Percentiles rank a stretch among this genome's conserved stretches.
phyloP scores from a whole-genome alignment of 768 basidiomycete genomes.

The Suillus ampliporus region DNA sequence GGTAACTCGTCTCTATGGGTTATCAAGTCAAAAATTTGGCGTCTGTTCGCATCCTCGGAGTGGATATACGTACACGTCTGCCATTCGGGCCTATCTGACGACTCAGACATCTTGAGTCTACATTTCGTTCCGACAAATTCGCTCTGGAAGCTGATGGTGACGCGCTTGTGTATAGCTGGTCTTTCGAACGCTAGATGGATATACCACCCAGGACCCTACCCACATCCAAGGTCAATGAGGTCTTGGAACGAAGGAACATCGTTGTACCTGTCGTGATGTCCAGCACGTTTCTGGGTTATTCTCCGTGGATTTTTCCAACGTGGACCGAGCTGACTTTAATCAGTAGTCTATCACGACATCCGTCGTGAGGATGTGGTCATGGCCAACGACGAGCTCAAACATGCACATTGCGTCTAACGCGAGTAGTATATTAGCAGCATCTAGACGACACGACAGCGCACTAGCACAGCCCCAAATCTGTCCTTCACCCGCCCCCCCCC shows the following conservation, averaged over 20 bases:
- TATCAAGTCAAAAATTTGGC: conserved; percentile 68
- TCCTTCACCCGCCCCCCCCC: conserved; percentile 2
- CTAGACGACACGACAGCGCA: conserved; percentile 41
- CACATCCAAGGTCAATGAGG: conserved; percentile 9
- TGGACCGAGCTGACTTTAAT: no score
- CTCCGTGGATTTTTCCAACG: conserved; percentile 71
- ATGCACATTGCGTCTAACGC: conserved; percentile 21
- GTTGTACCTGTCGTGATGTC: conserved; percentile 42
- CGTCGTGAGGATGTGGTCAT: conserved; percentile 31
- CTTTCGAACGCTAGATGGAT: conserved; percentile 65
- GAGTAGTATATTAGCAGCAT: background rate
- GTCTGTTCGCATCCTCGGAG: conserved; percentile 80
- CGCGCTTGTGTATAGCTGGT: conserved; percentile 57
- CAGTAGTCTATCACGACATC: no score
- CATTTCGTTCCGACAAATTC: conserved; percentile 82
- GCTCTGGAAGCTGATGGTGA: conserved; percentile 83
- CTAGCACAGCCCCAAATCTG: conserved; percentile 46
- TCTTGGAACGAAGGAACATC: conserved; percentile 3
- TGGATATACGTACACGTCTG: conserved; percentile 58
- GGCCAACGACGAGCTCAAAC: conserved; percentile 22
- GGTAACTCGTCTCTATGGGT: conserved; percentile 18
- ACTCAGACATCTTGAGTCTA: conserved; percentile 46
- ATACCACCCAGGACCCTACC: conserved; percentile 76
- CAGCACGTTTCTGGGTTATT: conserved; percentile 80
- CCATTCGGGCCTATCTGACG: conserved; percentile 50